phyloP scores from a whole-genome alignment of 2,329 filamentous ascomycete genomes.

The Colletotrichum higginsianum region DNA sequence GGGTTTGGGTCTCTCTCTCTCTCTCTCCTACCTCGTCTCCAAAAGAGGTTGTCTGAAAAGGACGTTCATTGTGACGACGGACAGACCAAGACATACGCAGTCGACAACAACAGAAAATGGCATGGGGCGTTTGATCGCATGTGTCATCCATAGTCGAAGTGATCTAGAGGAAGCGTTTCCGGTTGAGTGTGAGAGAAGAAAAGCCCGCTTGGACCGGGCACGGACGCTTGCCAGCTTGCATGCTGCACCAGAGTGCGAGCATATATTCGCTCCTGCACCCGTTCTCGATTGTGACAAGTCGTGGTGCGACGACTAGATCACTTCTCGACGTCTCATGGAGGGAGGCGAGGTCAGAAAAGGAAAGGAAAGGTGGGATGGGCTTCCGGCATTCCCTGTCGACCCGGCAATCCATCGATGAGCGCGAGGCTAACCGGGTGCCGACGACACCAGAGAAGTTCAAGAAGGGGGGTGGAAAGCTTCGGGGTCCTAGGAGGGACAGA shows the following conservation, averaged over 20 bases:
- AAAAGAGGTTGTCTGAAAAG: not conserved
- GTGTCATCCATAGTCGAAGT: conserved; percentile 32
- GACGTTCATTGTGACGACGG: not conserved
- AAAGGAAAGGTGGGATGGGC: no score
- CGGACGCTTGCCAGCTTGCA: conserved; percentile 23
- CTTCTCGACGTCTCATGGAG: not conserved
- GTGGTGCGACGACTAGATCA: not conserved
- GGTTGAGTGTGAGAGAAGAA: conserved; percentile 7
- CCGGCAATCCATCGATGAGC: no score
- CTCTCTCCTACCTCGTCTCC: not conserved
- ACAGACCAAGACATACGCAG: not conserved
- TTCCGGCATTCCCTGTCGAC: no score
- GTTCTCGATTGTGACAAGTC: not conserved
- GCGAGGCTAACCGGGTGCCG: no score
- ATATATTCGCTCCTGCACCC: not conserved
- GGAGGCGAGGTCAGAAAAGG: no score
- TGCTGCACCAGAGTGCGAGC: not conserved
- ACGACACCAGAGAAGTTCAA: not conserved
- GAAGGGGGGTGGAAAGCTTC: not conserved
- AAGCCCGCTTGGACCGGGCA: conserved; percentile 34
- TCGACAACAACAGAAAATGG: not conserved
- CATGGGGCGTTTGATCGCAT: conserved; percentile 41
- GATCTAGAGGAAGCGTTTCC: conserved; percentile 23
- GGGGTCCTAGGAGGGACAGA: not conserved
- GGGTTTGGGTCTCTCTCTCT: not conserved